Conservation (phyloP, 352 stramenopile genomes). For the Phytophthora multivora region DNA sequence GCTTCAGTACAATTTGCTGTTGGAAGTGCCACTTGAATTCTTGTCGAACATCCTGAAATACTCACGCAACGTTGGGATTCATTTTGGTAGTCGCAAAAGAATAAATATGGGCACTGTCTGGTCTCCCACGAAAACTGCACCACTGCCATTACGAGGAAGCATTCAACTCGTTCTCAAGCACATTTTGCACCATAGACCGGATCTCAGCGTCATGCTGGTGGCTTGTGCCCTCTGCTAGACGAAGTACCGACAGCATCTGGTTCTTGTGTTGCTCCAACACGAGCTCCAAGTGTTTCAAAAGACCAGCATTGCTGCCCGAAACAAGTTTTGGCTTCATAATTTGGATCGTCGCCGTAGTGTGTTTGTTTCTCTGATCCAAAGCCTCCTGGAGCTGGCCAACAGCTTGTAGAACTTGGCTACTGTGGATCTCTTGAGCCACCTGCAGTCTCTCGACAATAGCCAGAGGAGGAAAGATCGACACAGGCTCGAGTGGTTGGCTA, state of each 20-base stretch:
- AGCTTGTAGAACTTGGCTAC: neutral
- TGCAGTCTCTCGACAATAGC: neutral
- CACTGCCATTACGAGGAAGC: neutral
- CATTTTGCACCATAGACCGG: slow-evolving; percentile 1
- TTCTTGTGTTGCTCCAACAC: slow-evolving; percentile 20
- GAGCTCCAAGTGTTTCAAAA: slow-evolving; percentile 1
- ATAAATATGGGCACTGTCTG: too few relatives aligned
- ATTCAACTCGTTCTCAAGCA: neutral
- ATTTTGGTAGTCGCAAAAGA: neutral
- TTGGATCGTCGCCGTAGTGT: slow-evolving; percentile 10
- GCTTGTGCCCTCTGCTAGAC: slow-evolving; percentile 9
- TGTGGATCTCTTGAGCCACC: neutral
- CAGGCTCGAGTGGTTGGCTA: slow-evolving; percentile 1
- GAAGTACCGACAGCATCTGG: slow-evolving; percentile 12
- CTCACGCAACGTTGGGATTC: neutral
- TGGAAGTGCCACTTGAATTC: too few relatives aligned
- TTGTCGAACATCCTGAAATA: slow-evolving; percentile 1
- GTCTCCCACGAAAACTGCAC: neutral
- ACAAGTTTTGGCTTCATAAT: neutral
- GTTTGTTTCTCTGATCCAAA: slow-evolving; percentile 4
- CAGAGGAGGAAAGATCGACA: neutral
- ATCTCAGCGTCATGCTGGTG: slow-evolving; percentile 14
- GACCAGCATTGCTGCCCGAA: neutral
- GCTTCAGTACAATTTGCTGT: too few relatives aligned
- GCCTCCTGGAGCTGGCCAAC: neutral